A percentile compares a stretch with the other conserved stretches of the same genome.
Conservation (phyloP, 2,329 filamentous ascomycete genomes). For the Trichoderma breve region DNA sequence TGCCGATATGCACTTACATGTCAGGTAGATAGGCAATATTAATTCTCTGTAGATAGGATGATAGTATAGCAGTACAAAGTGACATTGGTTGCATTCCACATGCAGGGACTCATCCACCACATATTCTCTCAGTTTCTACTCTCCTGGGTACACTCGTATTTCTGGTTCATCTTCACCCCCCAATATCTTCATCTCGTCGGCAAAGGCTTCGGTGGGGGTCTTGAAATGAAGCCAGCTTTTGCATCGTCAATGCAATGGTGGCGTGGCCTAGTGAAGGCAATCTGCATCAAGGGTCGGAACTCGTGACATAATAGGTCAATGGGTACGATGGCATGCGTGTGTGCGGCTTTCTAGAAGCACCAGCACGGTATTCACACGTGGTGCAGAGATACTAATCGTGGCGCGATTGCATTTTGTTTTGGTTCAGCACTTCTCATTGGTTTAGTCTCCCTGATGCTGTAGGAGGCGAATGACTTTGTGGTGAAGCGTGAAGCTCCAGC, state of each 20-base stretch:
- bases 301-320: neutral
- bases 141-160: neutral
- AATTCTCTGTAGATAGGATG: neutral
- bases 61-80: neutral
- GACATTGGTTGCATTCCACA: neutral
- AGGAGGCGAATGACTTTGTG: neutral
- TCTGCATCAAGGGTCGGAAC: neutral
- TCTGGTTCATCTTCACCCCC: neutral
- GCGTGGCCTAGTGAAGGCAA: neutral
- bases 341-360: slow-evolving; percentile 1
- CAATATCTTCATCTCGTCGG: neutral
- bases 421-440: neutral
- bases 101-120: neutral
- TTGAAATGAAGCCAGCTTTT: neutral
- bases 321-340: neutral
- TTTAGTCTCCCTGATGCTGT: neutral
- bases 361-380: neutral
- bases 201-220: neutral
- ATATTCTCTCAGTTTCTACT: neutral
- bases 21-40: neutral
- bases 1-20: too few relatives aligned
- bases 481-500: neutral
- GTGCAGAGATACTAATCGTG: neutral
- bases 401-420: neutral
- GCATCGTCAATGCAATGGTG: neutral